Conservation (phyloP, 306 rosid species). For the Cucurbita ficifolia region DNA sequence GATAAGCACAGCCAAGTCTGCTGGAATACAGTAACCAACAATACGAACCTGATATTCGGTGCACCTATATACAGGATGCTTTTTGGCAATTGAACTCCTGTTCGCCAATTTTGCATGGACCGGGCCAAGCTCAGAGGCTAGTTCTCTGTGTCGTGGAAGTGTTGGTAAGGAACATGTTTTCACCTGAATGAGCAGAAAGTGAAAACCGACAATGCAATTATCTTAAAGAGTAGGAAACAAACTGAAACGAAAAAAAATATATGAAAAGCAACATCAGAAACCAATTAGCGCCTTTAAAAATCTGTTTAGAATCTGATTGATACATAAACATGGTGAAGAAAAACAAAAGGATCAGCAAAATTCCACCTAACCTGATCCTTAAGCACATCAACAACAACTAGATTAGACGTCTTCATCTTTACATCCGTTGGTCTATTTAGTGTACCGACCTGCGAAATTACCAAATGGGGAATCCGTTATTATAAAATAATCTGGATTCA, state of each 20-base stretch:
- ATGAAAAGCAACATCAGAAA: neutral
- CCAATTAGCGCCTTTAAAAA: neutral
- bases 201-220: neutral
- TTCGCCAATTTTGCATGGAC: slow-evolving; percentile 49
- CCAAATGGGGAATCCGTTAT: neutral
- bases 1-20: too few relatives aligned
- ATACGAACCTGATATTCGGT: slow-evolving; percentile 66
- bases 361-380: slow-evolving; percentile 58
- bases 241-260: neutral
- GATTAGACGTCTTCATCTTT: slow-evolving; percentile 45
- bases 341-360: neutral
- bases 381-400: slow-evolving; percentile 36
- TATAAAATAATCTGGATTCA: neutral
- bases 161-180: slow-evolving; percentile 46
- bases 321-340: neutral
- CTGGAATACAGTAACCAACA: too few relatives aligned
- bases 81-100: slow-evolving; percentile 43
- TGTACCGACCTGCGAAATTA: slow-evolving; percentile 61
- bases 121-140: slow-evolving; percentile 47
- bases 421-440: slow-evolving; percentile 41
- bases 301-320: neutral
- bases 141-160: slow-evolving; percentile 62
- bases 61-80: slow-evolving; percentile 83
- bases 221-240: neutral
- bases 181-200: slow-evolving; percentile 32